Evolutionary conservation across 192 early-diverging fungal species (phyloP), one percentile per base, ranked within the genome.

Genomic region (Chytriomyces sp.): DNA sequence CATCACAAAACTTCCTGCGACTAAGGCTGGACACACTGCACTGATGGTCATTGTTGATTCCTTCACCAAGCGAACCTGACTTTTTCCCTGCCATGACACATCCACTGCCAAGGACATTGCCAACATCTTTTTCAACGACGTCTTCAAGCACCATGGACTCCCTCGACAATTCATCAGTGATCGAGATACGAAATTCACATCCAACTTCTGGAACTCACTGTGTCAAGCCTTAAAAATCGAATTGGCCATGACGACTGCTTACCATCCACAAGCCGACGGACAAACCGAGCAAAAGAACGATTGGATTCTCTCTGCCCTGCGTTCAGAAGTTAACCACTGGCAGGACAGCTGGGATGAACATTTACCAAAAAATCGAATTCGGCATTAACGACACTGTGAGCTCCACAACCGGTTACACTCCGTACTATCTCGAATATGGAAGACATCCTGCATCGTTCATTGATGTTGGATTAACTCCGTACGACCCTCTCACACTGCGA

Each of bases 371-470:
- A 0, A 82, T 80, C 5, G 87, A 89, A 46, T 87, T 88, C 45
- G 76, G 81, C 0, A 87, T 88, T 72, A 91, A 90, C 65, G 82
- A 89, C 73, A 61, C 86, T 7, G 8, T 67, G 23, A 78, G 84
- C 45, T 50, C 75, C 6, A 75, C 79, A 0, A 86, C 77, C 6
- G 74, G 79, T 9, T 59, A 45, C 26, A 70, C 86, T 23, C 81
- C 81, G 1, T 81, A 82, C 81, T 83, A 50, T 61, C 26, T 72
- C 0, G 61, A 61, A 10, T 20, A 69, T 49, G 72, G 80, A 0
- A 48, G 43, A 18, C 68, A 81, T 35, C 81, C 68, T 50, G n/a
- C 45, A 50, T 50, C 45, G 1, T 10, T 69, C 53, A 23, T 72
- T 16, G 49, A 72, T 43, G 16, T 72, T 20, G 9, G 13, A 11